These are phyloP conservation scores for Lophium mytilinum DNA, from an alignment of 495 filamentous ascomycete species.

Conservation along the genomic window DNA sequence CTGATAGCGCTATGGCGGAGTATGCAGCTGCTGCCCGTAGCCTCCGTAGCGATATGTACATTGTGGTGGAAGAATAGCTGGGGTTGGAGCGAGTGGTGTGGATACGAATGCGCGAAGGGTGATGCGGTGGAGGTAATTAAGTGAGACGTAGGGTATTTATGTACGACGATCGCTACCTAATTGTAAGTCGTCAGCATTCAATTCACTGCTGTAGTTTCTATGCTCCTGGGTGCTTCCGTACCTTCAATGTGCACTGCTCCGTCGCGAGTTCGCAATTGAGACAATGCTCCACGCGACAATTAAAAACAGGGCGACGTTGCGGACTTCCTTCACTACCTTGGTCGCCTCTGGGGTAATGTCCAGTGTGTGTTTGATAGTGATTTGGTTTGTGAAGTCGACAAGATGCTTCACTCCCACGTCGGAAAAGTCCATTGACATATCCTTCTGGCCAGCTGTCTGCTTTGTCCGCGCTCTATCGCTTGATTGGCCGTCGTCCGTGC, in stretches of 20 bases:
- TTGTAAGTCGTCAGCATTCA: too few species aligned
- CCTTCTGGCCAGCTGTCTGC: constrained; percentile 2
- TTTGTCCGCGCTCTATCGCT: neutral
- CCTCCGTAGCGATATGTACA: constrained; percentile 16
- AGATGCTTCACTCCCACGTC: constrained; percentile 47
- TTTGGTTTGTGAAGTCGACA: constrained; percentile 35
- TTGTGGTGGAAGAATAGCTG: constrained; percentile 3
- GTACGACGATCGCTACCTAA: too few species aligned
- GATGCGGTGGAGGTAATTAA: neutral
- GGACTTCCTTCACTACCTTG: constrained; percentile 40
- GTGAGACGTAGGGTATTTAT: too few species aligned
- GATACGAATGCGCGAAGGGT: neutral
- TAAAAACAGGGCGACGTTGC: constrained; percentile 42
- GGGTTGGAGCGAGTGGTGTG: neutral
- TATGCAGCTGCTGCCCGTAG: constrained; percentile 33
- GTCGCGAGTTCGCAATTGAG: constrained; percentile 33
- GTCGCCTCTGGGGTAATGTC: constrained; percentile 42
- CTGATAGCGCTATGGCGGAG: constrained; percentile 39
- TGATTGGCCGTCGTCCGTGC: constrained; percentile 5
- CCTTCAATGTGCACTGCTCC: neutral
- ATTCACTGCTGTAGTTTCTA: too few species aligned
- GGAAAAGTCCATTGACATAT: constrained; percentile 39
- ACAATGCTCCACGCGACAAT: constrained; percentile 44
- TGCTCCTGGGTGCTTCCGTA: too few species aligned
- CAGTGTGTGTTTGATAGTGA: constrained; percentile 41